Evolutionary conservation across 768 basidiomycete species (phyloP).

Genomic region (Russula virescens): DNA sequence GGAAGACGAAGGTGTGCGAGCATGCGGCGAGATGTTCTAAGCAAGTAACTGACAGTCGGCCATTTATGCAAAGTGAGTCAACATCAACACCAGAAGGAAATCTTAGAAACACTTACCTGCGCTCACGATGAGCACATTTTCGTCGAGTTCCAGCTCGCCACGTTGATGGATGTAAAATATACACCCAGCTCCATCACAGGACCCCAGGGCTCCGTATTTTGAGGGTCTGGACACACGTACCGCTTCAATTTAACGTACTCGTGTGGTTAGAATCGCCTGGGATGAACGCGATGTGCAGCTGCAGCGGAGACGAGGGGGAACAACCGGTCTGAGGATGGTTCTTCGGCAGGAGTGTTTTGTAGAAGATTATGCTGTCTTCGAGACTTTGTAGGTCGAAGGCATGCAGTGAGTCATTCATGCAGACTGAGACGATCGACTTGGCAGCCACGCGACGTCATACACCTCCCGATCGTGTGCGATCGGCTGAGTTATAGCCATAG

Average conservation of each 20-base stretch:
- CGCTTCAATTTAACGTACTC: slow-evolving; percentile 95
- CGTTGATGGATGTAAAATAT: slow-evolving; percentile 77
- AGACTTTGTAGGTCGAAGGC: slow-evolving; percentile 95
- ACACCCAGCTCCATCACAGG: slow-evolving; percentile 91
- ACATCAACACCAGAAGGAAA: neutral
- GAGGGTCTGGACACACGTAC: slow-evolving; percentile 80
- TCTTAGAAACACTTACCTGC: slow-evolving; percentile 53
- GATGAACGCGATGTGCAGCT: slow-evolving; percentile 83
- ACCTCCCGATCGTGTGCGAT: slow-evolving; percentile 96
- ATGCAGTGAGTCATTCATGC: slow-evolving; percentile 95
- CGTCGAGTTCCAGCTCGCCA: slow-evolving; percentile 86
- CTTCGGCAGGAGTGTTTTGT: slow-evolving; percentile 84
- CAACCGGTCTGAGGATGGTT: slow-evolving; percentile 57
- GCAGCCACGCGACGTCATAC: slow-evolving; percentile 96
- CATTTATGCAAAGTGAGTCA: slow-evolving; percentile 43
- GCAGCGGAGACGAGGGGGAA: slow-evolving; percentile 68
- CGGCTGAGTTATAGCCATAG: slow-evolving; percentile 91
- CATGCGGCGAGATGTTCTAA: slow-evolving; percentile 76
- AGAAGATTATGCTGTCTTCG: slow-evolving; percentile 97
- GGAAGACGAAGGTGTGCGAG: slow-evolving; percentile 51
- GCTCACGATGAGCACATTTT: slow-evolving; percentile 78
- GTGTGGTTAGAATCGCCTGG: slow-evolving; percentile 90
- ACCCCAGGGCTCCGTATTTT: slow-evolving; percentile 94
- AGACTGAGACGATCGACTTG: slow-evolving; percentile 94
- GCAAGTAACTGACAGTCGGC: slow-evolving; percentile 92